Base-by-base conservation (phyloP, 257 asterid genomes). In the Petrea volubilis region DNA sequence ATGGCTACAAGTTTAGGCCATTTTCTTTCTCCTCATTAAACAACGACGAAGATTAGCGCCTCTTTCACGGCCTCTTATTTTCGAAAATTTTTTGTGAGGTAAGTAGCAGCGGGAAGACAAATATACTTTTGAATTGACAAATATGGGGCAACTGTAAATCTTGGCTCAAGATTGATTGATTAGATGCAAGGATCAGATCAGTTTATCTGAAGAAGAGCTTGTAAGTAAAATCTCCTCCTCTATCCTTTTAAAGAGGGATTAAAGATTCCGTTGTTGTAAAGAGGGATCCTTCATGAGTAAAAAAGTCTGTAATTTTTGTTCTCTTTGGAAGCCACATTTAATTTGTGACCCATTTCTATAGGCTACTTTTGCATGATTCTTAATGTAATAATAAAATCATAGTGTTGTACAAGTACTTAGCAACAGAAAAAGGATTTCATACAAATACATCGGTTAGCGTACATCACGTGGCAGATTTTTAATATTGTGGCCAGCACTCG, bases 1-100 rank as follows among this genome's bases (percentile, higher is more conserved):
- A 90, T 53, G 98, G 98, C 79, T 93, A 88, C 70, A 93, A 93
- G 70, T 93, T 93, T 77, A 81, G 53, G 64, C 98, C 98, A 24
- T 88, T 93, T 53, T 85, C 96, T 29, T 93, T 93, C 59, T 89
- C 92, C 58, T 77, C 84, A 18, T 78, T 90, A 75, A 78, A 80
- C 11, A 92, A 84, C 1, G 84, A 82, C 1, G 93, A 88, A 2
- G 84, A 84, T 27, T 87, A 88, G 85, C 50, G 51, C 12, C 67
- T n/a, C 7, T 14, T 14, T 17, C 31, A 5, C 31, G 14, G 49
- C 40, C 25, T 60, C 17, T 57, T 28, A 20, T 59, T 72, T 70
- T 50, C 33, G 70, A 53, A 67, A 73, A 8, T 38, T 66, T 80
- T 72, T 74, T 80, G 73, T 28, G 46, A 27, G 68, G 11, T 64